Percentiles rank a stretch among this genome's conserved stretches.
These are phyloP conservation scores for Tetracentron sinense DNA, from an alignment of 164 flowering plant species.

Conservation along the genomic window DNA sequence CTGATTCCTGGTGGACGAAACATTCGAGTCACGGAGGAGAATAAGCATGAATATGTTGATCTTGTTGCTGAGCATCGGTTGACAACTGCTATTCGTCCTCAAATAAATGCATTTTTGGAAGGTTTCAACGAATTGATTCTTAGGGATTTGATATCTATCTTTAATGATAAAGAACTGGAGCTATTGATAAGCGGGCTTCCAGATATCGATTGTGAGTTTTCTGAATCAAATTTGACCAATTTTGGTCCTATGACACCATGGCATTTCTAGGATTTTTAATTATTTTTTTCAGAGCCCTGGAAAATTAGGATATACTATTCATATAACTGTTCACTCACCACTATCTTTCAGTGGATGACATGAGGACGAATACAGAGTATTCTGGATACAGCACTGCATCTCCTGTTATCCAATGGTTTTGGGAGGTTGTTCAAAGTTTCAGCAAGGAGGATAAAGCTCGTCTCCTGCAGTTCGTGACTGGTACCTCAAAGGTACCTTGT, in stretches of 20 bases:
- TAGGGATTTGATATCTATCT: slow-evolving; percentile 57
- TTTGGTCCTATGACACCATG: not conserved
- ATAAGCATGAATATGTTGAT: too few species aligned
- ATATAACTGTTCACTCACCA: not conserved
- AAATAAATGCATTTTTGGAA: slow-evolving; percentile 65
- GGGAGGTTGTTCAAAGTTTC: slow-evolving; percentile 70
- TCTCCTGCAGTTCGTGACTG: slow-evolving; percentile 71
- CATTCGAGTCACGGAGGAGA: slow-evolving; percentile 65
- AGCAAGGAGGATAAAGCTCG: slow-evolving; percentile 83
- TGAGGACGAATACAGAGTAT: slow-evolving; percentile 72
- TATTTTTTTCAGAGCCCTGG: not conserved
- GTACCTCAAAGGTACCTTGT: slow-evolving; percentile 63
- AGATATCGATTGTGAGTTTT: slow-evolving; percentile 65
- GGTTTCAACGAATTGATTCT: slow-evolving; percentile 64
- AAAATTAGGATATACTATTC: not conserved
- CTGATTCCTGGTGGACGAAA: slow-evolving; percentile 67
- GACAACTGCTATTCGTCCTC: too few species aligned
- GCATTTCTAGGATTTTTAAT: not conserved
- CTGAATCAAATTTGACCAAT: too few species aligned
- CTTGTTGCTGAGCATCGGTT: too few species aligned
- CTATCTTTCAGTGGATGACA: slow-evolving; percentile 57
- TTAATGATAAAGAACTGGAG: slow-evolving; percentile 72
- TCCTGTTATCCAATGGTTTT: slow-evolving; percentile 72
- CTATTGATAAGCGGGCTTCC: slow-evolving; percentile 74
- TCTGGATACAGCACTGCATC: slow-evolving; percentile 73